These are phyloP conservation scores for Chalara sp. DNA, from an alignment of 2,329 filamentous ascomycete genomes.

Conservation along the genomic window DNA sequence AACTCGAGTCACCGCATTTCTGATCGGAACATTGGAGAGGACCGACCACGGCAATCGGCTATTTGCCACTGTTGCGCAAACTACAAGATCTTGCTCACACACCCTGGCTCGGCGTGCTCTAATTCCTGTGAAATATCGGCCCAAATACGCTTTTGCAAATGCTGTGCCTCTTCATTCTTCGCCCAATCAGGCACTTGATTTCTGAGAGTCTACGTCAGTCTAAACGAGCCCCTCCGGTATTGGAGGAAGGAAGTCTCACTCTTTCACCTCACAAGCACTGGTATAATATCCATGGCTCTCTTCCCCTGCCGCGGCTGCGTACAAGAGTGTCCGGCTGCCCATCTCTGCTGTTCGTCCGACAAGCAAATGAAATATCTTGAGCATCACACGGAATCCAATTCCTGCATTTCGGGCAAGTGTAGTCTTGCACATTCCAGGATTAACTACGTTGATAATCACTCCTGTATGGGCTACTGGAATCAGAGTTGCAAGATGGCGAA, in stretches of 20 bases:
- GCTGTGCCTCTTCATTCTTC: conserved; percentile 19
- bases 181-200: conserved; percentile 9
- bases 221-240: not conserved
- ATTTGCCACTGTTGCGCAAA: conserved; percentile 2
- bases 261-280: conserved; percentile 7
- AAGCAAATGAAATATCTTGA: conserved; percentile 7
- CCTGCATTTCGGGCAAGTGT: conserved; percentile 18
- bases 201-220: not conserved
- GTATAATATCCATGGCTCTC: conserved; percentile 21
- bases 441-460: conserved; percentile 21
- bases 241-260: conserved; percentile 6
- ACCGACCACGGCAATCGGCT: no score
- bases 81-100: conserved; percentile 13
- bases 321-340: conserved; percentile 25
- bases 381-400: conserved; percentile 3
- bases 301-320: conserved; percentile 19
- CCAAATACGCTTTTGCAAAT: conserved; percentile 23
- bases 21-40: no score
- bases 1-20: no score
- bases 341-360: conserved; percentile 23
- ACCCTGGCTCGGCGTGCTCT: conserved; percentile 24
- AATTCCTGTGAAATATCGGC: conserved; percentile 22
- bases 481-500: conserved; percentile 17
- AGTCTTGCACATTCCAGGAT: conserved; percentile 26
- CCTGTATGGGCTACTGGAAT: conserved; percentile 18